phyloP scores from a whole-genome alignment of 1,284 basidiomycete genomes.

The Trichosporon sp. region DNA sequence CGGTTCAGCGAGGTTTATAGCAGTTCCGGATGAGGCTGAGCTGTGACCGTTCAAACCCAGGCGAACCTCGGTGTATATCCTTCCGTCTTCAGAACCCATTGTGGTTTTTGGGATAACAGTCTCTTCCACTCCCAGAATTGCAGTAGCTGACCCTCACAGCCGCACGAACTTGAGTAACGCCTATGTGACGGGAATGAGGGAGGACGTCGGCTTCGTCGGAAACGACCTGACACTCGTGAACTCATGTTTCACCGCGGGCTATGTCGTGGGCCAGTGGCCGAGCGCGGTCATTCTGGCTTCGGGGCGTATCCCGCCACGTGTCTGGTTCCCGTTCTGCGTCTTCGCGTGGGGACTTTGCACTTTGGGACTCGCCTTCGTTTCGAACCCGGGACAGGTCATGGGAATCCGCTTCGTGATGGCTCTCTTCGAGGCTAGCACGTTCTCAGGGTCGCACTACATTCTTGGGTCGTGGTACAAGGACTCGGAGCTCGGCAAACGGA shows the following conservation, averaged over 20 bases:
- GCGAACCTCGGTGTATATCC: too few relatives aligned
- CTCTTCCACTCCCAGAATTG: neutral
- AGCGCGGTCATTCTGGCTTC: constrained; percentile 46
- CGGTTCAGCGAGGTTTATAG: neutral
- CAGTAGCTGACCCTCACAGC: neutral
- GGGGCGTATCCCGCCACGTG: constrained; percentile 41
- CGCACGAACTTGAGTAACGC: constrained; percentile 28
- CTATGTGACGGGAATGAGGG: constrained; percentile 47
- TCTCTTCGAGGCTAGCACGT: constrained; percentile 47
- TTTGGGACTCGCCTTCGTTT: constrained; percentile 35
- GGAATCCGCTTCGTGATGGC: constrained; percentile 44
- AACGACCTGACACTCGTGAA: constrained; percentile 40
- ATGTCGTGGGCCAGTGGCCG: constrained; percentile 46
- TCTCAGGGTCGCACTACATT: constrained; percentile 48
- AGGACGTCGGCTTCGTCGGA: constrained; percentile 36
- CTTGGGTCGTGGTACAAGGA: constrained; percentile 54
- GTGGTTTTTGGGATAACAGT: too few relatives aligned
- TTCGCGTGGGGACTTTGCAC: constrained; percentile 45
- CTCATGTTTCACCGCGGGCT: constrained; percentile 47
- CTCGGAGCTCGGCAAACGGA: constrained; percentile 48
- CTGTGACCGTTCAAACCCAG: too few relatives aligned
- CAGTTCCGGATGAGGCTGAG: too few relatives aligned
- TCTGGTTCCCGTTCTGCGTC: constrained; percentile 51
- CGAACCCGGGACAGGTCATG: constrained; percentile 42
- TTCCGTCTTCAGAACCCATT: too few relatives aligned